These are phyloP conservation scores for Pseudogymnoascus sp. DNA, from an alignment of 2,329 filamentous ascomycete genomes.

Conservation along the genomic window DNA sequence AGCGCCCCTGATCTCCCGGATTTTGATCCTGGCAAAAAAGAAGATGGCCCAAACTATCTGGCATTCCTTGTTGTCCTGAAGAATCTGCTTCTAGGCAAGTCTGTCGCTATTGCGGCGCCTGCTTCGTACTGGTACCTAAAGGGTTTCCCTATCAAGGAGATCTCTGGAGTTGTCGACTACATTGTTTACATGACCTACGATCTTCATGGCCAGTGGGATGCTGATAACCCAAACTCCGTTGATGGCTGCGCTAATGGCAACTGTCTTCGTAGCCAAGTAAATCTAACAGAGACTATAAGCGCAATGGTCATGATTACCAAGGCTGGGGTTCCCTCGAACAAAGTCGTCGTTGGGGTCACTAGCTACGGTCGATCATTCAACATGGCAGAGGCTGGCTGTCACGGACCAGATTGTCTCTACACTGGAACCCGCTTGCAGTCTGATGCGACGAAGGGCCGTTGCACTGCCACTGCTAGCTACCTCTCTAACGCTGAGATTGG, in stretches of 20 bases:
- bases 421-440: neutral
- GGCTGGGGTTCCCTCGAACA: slow-evolving; percentile 24
- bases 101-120: slow-evolving; percentile 24
- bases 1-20: slow-evolving; percentile 31
- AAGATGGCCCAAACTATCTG: slow-evolving; percentile 31
- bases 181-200: slow-evolving; percentile 26
- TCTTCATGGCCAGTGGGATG: slow-evolving; percentile 37
- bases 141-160: slow-evolving; percentile 18
- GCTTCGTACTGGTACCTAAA: slow-evolving; percentile 31
- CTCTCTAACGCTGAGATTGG: slow-evolving; percentile 31
- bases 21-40: slow-evolving; percentile 25
- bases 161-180: slow-evolving; percentile 18
- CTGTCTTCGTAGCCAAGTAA: slow-evolving; percentile 32
- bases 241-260: slow-evolving; percentile 27
- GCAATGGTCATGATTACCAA: slow-evolving; percentile 35
- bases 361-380: slow-evolving; percentile 32
- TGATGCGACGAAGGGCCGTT: slow-evolving; percentile 27
- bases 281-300: slow-evolving; percentile 31
- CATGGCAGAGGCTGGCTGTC: slow-evolving; percentile 27
- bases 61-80: neutral
- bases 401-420: neutral
- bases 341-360: slow-evolving; percentile 29
- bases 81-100: slow-evolving; percentile 15
- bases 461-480: slow-evolving; percentile 30
- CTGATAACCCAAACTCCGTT: slow-evolving; percentile 25